Percentiles rank a stretch among this genome's conserved stretches.
Evolutionary conservation across 148 eudicot species (phyloP).

Genomic region (Amaranthus hypochondriacus): DNA sequence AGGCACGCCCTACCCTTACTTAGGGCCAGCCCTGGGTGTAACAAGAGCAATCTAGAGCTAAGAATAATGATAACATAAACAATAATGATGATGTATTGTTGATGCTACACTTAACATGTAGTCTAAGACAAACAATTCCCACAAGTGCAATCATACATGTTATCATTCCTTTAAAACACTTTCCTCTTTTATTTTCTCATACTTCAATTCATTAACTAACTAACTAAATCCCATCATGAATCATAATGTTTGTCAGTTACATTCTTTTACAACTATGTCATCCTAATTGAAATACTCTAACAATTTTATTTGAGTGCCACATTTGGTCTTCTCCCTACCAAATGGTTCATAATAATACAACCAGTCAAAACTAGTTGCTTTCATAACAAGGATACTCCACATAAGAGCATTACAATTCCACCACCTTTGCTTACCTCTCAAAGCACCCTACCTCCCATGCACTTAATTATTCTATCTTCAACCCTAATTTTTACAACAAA

Average conservation of each 20-base stretch:
- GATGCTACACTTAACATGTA: constrained; percentile 32
- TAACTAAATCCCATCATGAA: constrained; percentile 1
- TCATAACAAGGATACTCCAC: constrained; percentile 48
- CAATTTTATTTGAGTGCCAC: constrained; percentile 1
- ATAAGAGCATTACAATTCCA: constrained; percentile 20
- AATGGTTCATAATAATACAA: constrained; percentile 10
- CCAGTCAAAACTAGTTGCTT: constrained; percentile 41
- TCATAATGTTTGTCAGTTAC: constrained; percentile 19
- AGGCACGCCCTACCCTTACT: too few relatives aligned
- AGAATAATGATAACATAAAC: constrained; percentile 9
- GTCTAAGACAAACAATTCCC: constrained; percentile 36
- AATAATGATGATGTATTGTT: constrained; percentile 23
- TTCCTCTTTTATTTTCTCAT: neutral
- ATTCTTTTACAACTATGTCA: constrained; percentile 4
- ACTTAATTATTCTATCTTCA: constrained; percentile 14
- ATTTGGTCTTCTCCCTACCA: constrained; percentile 13
- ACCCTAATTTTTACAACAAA: neutral
- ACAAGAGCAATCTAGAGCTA: neutral
- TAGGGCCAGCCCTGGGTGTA: too few relatives aligned
- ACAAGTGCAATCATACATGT: constrained; percentile 17
- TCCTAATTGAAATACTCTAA: too few relatives aligned
- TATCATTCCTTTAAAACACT: constrained; percentile 17
- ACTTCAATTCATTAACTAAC: neutral
- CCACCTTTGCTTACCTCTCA: constrained; percentile 82
- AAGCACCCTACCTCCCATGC: constrained; percentile 46